Evolutionary conservation across 2,329 filamentous ascomycete genomes (phyloP).

Genomic region (Nigrospora osmanthi): DNA sequence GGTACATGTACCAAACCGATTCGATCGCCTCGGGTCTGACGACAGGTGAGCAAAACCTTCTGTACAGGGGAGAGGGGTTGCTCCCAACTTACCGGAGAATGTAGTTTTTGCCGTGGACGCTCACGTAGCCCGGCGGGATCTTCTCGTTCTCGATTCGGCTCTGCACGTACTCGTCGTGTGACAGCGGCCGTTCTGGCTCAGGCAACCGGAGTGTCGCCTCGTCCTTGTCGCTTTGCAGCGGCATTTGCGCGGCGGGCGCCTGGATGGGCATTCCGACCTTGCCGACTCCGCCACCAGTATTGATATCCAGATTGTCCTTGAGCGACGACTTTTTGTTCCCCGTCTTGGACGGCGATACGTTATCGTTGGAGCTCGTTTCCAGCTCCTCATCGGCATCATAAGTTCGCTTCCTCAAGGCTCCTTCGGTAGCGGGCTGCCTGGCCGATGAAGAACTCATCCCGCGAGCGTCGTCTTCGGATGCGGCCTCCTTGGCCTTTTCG

Average conservation of each 20-base stretch:
- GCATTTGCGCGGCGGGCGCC: constrained; percentile 15
- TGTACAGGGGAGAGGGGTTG: too few relatives aligned
- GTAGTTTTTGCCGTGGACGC: constrained; percentile 40
- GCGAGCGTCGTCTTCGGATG: neutral
- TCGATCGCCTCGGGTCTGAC: constrained; percentile 76
- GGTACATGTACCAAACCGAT: constrained; percentile 83
- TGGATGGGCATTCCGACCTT: constrained; percentile 3
- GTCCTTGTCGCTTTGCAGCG: constrained; percentile 15
- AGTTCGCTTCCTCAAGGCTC: neutral
- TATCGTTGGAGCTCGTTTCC: constrained; percentile 7
- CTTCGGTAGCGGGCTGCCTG: too few relatives aligned
- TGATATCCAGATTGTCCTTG: constrained; percentile 6
- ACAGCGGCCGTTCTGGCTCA: constrained; percentile 32
- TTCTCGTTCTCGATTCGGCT: constrained; percentile 32
- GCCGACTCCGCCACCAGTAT: constrained; percentile 2
- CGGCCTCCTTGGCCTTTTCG: neutral
- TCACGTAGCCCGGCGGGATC: constrained; percentile 43
- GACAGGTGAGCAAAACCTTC: constrained; percentile 7
- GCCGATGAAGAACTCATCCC: too few relatives aligned
- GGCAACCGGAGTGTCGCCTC: constrained; percentile 12
- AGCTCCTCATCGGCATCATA: neutral
- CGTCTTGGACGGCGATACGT: constrained; percentile 6
- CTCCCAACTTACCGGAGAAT: constrained; percentile 47
- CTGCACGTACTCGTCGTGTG: constrained; percentile 47
- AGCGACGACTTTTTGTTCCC: constrained; percentile 5